Evolutionary conservation across 331 rosid genomes (phyloP).

Genomic region (Spiraea crenata): DNA sequence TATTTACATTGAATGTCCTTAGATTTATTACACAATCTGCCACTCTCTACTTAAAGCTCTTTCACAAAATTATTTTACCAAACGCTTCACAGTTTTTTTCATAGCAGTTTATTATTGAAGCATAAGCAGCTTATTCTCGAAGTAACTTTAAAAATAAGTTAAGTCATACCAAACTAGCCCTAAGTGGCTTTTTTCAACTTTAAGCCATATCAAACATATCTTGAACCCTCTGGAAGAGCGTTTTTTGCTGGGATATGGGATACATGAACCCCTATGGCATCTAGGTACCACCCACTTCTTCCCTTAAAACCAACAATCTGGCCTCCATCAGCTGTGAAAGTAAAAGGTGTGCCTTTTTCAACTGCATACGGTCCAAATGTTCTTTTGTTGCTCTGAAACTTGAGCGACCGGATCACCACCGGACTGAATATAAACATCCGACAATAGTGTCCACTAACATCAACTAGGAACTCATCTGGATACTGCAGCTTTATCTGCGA

Average conservation of each 20-base stretch:
- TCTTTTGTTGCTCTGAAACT: slow-evolving; percentile 54
- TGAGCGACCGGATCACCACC: slow-evolving; percentile 49
- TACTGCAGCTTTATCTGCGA: slow-evolving; percentile 48
- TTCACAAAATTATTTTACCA: too few species aligned
- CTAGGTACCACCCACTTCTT: slow-evolving; percentile 47
- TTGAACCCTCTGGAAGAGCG: slow-evolving; percentile 32
- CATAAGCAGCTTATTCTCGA: too few species aligned
- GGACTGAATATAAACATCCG: slow-evolving; percentile 34
- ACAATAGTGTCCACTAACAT: slow-evolving; percentile 53
- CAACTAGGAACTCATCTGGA: slow-evolving; percentile 47
- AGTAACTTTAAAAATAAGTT: too few species aligned
- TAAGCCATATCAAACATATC: too few species aligned
- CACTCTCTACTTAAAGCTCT: too few species aligned
- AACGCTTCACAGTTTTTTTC: too few species aligned
- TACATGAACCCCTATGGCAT: slow-evolving; percentile 44
- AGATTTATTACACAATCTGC: too few species aligned
- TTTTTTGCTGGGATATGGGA: slow-evolving; percentile 24
- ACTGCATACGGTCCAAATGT: slow-evolving; percentile 60
- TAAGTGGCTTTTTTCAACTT: too few species aligned
- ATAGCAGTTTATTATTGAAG: too few species aligned
- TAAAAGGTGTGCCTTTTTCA: slow-evolving; percentile 64
- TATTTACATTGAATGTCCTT: too few species aligned
- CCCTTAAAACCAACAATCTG: slow-evolving; percentile 60
- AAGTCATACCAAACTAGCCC: too few species aligned
- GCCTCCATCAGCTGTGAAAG: slow-evolving; percentile 50